Evolutionary conservation across 345 rosid genomes (phyloP), one percentile per base, ranked within the genome.

Genomic region (Brassica incana): DNA sequence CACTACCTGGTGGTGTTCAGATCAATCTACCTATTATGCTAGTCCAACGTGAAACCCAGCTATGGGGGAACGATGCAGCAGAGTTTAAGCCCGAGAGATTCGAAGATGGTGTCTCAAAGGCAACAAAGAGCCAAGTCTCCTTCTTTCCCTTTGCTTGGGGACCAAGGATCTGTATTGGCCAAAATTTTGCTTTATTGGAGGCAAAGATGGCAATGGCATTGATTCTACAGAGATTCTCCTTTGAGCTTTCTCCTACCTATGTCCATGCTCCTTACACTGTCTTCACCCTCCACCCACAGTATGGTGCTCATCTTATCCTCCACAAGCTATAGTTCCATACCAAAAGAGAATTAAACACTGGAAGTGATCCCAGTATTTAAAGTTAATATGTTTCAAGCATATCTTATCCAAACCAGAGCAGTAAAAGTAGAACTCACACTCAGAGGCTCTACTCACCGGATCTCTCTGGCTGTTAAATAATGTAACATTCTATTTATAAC

Each of bases 131-230:
- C 61, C 61, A 56, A 56, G 61, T 56, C 61, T 56, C 61, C 10
- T 56, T 56, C 61, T 18, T 56, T 56, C 61, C 61, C 61, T 56
- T 56, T 56, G 61, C 61, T 56, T 56, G 61, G 61, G 61, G 61
- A 16, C 61, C 61, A 56, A 56, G 61, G 27, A 56, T 56, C 61
- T 56, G 61, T 7, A 56, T 56, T 7, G 61, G 61, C 61, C 61
- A 56, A 20, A 56, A 56, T 56, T 56, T 56, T 56, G 61, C 61
- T 4, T 16, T 56, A 8, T 5, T 56, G 4, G 61, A 56, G 61
- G 61, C 61, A 18, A 56, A 56, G 27, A 56, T 56, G 61, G 61
- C 61, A 18, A 6, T 56, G 61, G 27, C 61, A 16, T 56, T 56
- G 61, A 56, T 56, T 56, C 61, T 56, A 56, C 61, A 18, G 25